phyloP scores from a whole-genome alignment of 2,329 filamentous ascomycete species.

The Fusarium falciforme region DNA sequence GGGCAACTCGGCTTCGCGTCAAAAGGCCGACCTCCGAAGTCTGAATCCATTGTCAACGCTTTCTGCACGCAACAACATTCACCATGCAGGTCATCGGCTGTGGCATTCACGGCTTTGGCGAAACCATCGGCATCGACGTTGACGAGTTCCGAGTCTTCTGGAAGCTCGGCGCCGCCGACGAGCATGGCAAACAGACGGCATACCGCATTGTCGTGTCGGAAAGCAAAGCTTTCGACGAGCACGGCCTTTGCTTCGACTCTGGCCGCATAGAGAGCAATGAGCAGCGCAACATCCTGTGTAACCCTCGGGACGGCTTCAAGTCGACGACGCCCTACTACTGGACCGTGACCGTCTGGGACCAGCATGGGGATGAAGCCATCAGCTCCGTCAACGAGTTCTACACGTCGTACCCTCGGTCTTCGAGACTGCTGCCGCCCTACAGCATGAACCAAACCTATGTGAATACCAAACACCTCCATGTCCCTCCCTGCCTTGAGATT shows the following conservation, averaged over 20 bases:
- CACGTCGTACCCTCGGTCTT: conserved; percentile 51
- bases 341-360: conserved; percentile 52
- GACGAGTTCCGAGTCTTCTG: conserved; percentile 52
- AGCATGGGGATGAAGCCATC: conserved; percentile 40
- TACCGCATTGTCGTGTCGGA: conserved; percentile 27
- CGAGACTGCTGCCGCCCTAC: conserved; percentile 50
- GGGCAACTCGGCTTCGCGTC: not conserved
- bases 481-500: not conserved
- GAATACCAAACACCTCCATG: not conserved
- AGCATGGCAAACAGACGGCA: conserved; percentile 46
- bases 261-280: conserved; percentile 30
- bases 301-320: conserved; percentile 47
- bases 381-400: conserved; percentile 51
- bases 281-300: conserved; percentile 40
- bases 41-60: not conserved
- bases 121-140: conserved; percentile 52
- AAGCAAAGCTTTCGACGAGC: not conserved
- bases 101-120: conserved; percentile 54
- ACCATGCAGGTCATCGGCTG: conserved; percentile 46
- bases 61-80: not conserved
- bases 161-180: conserved; percentile 45
- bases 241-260: conserved; percentile 28
- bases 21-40: not conserved
- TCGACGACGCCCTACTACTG: conserved; percentile 52
- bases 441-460: conserved; percentile 56